Evolutionary conservation across 495 filamentous ascomycete genomes (phyloP), one percentile per base, ranked within the genome.

Genomic region (Trichoderma parareesei): DNA sequence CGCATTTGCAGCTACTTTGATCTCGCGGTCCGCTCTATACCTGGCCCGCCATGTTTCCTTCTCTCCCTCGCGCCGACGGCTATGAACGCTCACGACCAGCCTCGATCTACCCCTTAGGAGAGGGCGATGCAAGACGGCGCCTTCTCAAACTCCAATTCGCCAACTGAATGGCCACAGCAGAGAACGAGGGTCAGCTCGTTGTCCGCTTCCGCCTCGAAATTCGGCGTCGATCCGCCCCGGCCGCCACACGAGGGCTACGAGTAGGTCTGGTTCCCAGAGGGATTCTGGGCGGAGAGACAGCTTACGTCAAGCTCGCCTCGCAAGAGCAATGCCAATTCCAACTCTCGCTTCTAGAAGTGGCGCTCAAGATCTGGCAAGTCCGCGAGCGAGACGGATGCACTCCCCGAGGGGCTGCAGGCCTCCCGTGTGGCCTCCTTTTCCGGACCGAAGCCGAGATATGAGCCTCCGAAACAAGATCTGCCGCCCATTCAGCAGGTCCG

Each of bases 181-280:
- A 57, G 33, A 37, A 14, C 35, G 53, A 57, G 53, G 9, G 33
- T 9, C 3, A 10, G 16, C 3, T 57, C 53, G 1, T 14, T 37
- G 4, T 57, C 20, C 11, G 27, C 53, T 8, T 6, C 53, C 4
- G 4, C 20, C 7, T 9, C 20, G 9, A 57, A 57, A 57, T 38
- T 57, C 62, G 67, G 66, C 14, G 60, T 71, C 37, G 81, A 84
- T 60, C 81, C 81, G 7, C 81, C 81, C 37, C 74, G 81, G 9
- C 78, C 79, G 0, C 69, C 81, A 59, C 79, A 69, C 61, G 74
- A 79, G 9, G 80, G 81, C 2, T 72, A 71, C 62, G 81, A 84
- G 71, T 84, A 77, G 81, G 81, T 84, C 10, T 84, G 81, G 81
- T 83, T 79, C 67, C 81, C 81, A 1, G 77, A 78, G 44, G 81